phyloP scores from a whole-genome alignment of 495 filamentous ascomycete species.

The Penicillium atrosanguineum region DNA sequence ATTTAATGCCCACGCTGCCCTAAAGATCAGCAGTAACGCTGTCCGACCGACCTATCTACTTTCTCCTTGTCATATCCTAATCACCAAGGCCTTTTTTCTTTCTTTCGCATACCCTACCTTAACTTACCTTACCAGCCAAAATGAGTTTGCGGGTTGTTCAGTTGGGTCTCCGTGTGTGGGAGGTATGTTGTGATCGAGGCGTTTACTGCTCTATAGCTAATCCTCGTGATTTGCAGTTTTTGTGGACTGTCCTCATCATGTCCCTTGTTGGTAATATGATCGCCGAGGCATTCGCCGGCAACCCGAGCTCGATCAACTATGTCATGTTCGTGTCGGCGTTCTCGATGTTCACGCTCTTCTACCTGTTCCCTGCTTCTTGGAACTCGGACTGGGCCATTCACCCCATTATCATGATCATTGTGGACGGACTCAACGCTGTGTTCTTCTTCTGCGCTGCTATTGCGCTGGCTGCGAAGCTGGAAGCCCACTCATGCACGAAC shows the following conservation, averaged over 20 bases:
- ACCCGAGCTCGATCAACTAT: slow-evolving; percentile 59
- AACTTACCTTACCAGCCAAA: slow-evolving; percentile 5
- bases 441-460: slow-evolving; percentile 67
- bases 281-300: slow-evolving; percentile 49
- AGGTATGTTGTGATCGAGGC: slow-evolving; percentile 28
- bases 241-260: slow-evolving; percentile 66
- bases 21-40: slow-evolving; percentile 10
- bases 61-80: background rate
- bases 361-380: slow-evolving; percentile 55
- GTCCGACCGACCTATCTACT: background rate
- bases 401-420: slow-evolving; percentile 52
- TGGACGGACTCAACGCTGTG: slow-evolving; percentile 60
- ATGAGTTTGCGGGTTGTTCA: slow-evolving; percentile 33
- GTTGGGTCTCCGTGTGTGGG: slow-evolving; percentile 37
- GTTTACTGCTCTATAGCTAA: background rate
- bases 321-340: slow-evolving; percentile 65
- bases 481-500: slow-evolving; percentile 61
- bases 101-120: background rate
- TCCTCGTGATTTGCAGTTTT: slow-evolving; percentile 43
- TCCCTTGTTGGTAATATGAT: slow-evolving; percentile 70
- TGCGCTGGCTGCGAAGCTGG: slow-evolving; percentile 60
- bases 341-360: slow-evolving; percentile 62
- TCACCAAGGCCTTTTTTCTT: background rate
- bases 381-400: slow-evolving; percentile 46
- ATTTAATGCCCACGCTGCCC: slow-evolving; percentile 22